A percentile compares a stretch with the other conserved stretches of the same genome.
Evolutionary conservation across 768 basidiomycete genomes (phyloP).

Genomic region (Brasilioporus rufonigricans): DNA sequence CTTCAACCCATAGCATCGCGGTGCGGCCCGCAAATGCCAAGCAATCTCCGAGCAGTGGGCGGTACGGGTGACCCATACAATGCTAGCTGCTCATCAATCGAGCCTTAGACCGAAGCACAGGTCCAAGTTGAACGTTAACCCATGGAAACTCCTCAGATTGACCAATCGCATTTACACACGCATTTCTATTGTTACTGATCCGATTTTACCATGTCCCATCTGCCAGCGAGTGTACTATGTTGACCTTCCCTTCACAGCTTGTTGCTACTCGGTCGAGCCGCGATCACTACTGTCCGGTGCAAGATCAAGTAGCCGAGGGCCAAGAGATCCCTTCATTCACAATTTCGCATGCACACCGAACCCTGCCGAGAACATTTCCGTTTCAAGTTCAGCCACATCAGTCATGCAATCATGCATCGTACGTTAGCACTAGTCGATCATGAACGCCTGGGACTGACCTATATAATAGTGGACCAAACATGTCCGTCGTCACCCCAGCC

Average conservation of each 20-base stretch:
- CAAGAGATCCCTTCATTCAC: neutral
- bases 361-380: no score
- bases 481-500: neutral
- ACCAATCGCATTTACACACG: no score
- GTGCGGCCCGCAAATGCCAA: no score
- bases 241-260: no score
- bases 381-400: neutral
- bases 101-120: no score
- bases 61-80: no score
- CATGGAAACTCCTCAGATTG: neutral
- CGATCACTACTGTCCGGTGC: neutral
- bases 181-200: no score
- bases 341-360: neutral
- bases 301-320: neutral
- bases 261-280: neutral
- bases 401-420: neutral
- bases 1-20: no score
- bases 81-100: no score
- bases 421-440: neutral
- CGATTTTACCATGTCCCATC: no score
- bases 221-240: no score
- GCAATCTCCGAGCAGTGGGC: no score
- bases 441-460: neutral
- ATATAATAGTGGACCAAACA: neutral
- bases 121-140: neutral